A percentile compares a stretch with the other conserved stretches of the same genome.
phyloP scores from a whole-genome alignment of 2,329 filamentous ascomycete genomes.

The Cladophialophora yegresii region DNA sequence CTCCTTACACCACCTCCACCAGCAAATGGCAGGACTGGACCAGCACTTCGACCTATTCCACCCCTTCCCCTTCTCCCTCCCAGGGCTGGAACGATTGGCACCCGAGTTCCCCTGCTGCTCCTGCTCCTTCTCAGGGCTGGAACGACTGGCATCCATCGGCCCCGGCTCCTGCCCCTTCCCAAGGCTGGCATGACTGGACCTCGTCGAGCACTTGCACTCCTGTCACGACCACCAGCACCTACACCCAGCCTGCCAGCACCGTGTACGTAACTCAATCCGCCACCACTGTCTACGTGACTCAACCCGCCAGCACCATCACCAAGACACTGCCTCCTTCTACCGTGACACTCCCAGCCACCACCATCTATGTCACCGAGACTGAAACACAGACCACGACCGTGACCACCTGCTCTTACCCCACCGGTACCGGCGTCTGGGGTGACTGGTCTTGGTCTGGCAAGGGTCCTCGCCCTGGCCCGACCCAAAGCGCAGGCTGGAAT shows the following conservation, averaged over 20 bases:
- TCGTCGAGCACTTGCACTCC: conserved; percentile 2
- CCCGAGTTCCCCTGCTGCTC: not conserved
- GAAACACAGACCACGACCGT: not conserved
- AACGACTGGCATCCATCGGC: conserved; percentile 10
- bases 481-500: conserved; percentile 8
- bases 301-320: not conserved
- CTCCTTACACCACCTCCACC: not conserved
- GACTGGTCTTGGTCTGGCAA: conserved; percentile 4
- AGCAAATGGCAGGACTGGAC: conserved; percentile 13
- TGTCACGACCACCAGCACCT: conserved; percentile 8
- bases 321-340: too few species aligned
- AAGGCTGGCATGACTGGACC: conserved; percentile 16
- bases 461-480: not conserved
- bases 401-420: conserved; percentile 4
- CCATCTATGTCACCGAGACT: conserved; percentile 18
- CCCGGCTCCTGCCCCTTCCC: conserved; percentile 1
- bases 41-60: not conserved
- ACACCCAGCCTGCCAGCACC: conserved; percentile 1
- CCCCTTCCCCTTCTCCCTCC: not conserved
- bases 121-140: conserved; percentile 1
- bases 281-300: conserved; percentile 5
- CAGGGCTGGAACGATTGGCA: conserved; percentile 8
- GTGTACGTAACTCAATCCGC: conserved; percentile 4
- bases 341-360: not conserved
- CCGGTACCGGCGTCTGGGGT: not conserved